Evolutionary conservation across 73 alveolate genomes (phyloP), one percentile per base, ranked within the genome.

Genomic region (Paramecium caudatum): DNA sequence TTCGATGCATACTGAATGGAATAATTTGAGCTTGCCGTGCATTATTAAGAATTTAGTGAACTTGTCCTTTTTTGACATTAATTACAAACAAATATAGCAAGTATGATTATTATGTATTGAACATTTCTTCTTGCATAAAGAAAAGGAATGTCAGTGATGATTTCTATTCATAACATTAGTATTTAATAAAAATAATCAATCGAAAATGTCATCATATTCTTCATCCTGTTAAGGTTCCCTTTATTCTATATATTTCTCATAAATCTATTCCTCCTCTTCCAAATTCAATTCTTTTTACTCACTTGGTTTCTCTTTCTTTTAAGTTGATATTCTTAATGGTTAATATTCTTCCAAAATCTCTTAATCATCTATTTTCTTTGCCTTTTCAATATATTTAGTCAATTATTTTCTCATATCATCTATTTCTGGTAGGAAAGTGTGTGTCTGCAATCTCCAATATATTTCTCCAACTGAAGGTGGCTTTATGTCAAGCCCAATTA

Each of bases 381-480:
- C 88, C 30, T 43, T 74, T 39, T 74, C 46, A 17, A 41, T 33
- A 45, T 74, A 74, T 15, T 41, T 74, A n/a, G 23, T 39, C 19
- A 74, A 68, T 5, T 10, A 6, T 19, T 47, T 21, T 41, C 47
- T 41, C 88, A 74, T 74, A 1, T 41, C 68, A 16, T 21, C 8
- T n/a, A 74, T 45, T 27, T 74, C 69, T 41, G 46, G 9, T 21
- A 2, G 6, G 19, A 41, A 74, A 12, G 39, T 27, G 12, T 74
- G 47, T 12, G 68, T 23, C 43, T 37, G 21, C n/a, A 74, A 41
- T 45, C 88, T 74, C 88, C 88, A 74, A 74, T 74, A 74, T 4
- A 74, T 74, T 41, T 74, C 88, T 0, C 88, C 88, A 19, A 39
- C 36, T 1, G 43, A 74, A 39, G 88, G 88, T 15, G 62, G 65